Conservation (phyloP, 2,329 filamentous ascomycete genomes). For the Botrytis tulipae region DNA sequence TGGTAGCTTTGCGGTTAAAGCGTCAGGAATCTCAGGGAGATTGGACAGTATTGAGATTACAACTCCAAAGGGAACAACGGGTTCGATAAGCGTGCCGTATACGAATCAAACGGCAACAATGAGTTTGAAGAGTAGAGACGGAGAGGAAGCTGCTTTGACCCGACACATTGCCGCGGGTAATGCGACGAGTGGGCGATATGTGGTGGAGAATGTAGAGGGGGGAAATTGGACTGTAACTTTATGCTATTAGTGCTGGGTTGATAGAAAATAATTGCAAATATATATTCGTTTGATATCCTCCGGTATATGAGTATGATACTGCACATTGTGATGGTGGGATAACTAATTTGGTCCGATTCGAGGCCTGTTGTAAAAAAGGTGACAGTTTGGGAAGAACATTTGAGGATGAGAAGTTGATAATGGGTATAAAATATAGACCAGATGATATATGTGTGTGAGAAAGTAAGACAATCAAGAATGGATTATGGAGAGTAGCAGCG, state of each 20-base stretch:
- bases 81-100: conserved; percentile 1
- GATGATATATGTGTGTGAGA: background rate
- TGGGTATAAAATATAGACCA: too few species aligned
- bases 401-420: too few species aligned
- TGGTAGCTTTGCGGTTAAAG: conserved; percentile 41
- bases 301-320: background rate
- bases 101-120: background rate
- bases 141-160: background rate
- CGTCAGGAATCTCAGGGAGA: background rate
- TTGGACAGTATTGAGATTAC: background rate
- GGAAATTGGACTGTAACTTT: conserved; percentile 7
- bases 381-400: too few species aligned
- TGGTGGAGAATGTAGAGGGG: background rate
- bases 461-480: too few species aligned
- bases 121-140: background rate
- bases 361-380: background rate
- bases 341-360: background rate
- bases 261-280: background rate
- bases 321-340: background rate
- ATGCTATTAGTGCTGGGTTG: background rate
- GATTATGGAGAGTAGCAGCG: too few species aligned
- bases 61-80: background rate
- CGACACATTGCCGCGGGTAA: background rate
- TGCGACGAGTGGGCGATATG: background rate
- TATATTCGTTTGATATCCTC: background rate